Evolutionary conservation across 108 stramenopile genomes (phyloP).

Genomic region (Chaetoceros tenuissimus): DNA sequence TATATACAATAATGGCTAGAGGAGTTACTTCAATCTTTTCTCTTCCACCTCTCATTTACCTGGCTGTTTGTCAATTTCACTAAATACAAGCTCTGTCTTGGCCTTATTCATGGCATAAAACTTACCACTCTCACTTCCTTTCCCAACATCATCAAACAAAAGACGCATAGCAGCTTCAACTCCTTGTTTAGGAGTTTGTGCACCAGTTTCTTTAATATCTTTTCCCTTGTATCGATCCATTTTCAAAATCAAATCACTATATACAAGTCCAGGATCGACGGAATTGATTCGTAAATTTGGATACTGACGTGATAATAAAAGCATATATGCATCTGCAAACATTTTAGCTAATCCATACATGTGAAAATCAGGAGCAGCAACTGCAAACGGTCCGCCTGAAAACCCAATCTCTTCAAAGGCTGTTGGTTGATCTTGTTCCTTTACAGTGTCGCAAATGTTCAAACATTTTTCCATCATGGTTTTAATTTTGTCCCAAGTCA

Average conservation of each 20-base stretch:
- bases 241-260: conserved; percentile 23
- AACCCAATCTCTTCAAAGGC: conserved; percentile 22
- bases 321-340: conserved; percentile 35
- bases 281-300: conserved; percentile 17
- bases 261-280: conserved; percentile 29
- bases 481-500: too few species aligned
- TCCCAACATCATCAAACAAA: conserved; percentile 18
- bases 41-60: background rate
- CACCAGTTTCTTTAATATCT: conserved; percentile 13
- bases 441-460: conserved; percentile 4
- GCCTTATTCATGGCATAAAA: conserved; percentile 24
- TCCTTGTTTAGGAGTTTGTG: conserved; percentile 23
- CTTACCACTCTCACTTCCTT: conserved; percentile 14
- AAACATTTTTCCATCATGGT: conserved; percentile 11
- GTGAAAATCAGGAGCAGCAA: conserved; percentile 27
- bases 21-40: background rate
- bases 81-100: conserved; percentile 8
- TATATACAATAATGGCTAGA: background rate
- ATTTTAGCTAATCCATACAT: conserved; percentile 34
- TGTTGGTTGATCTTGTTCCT: conserved; percentile 7
- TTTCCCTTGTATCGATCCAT: conserved; percentile 27
- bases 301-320: conserved; percentile 5
- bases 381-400: conserved; percentile 28
- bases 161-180: conserved; percentile 25
- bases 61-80: conserved; percentile 24